Conservation (phyloP, 1,139 yeast species). For the Yamadazyma conglobata region DNA sequence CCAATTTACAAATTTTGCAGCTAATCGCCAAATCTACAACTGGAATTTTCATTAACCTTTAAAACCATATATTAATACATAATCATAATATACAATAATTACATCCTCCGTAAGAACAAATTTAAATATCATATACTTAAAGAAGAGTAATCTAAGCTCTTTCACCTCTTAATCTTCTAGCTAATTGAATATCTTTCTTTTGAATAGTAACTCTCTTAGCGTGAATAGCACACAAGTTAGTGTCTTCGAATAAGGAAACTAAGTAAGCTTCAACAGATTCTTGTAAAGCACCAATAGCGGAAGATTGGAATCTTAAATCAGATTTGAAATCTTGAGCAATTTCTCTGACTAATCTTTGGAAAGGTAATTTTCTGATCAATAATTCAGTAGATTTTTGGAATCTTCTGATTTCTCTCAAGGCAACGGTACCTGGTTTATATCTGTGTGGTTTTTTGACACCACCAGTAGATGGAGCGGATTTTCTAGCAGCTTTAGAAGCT, state of each 20-base stretch:
- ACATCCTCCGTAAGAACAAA: slow-evolving; percentile 1
- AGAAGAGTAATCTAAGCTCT: slow-evolving; percentile 50
- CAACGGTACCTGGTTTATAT: slow-evolving; percentile 99
- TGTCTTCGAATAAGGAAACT: slow-evolving; percentile 87
- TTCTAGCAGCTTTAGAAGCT: slow-evolving; percentile 99
- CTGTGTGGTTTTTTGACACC: slow-evolving; percentile 99
- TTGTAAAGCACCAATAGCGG: slow-evolving; percentile 98
- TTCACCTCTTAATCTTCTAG: slow-evolving; percentile 99
- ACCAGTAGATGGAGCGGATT: slow-evolving; percentile 96
- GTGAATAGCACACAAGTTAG: slow-evolving; percentile 98
- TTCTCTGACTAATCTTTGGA: slow-evolving; percentile 98
- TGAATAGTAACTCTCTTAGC: slow-evolving; percentile 99
- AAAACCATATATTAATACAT: slow-evolving; percentile 16
- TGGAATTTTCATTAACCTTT: slow-evolving; percentile 1
- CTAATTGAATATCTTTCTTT: slow-evolving; percentile 98
- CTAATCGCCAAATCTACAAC: too few species aligned
- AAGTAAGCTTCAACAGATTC: slow-evolving; percentile 99
- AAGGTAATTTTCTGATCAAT: slow-evolving; percentile 94
- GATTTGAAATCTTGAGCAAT: slow-evolving; percentile 98
- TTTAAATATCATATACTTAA: too few species aligned
- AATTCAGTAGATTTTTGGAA: slow-evolving; percentile 98
- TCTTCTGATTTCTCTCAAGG: slow-evolving; percentile 98
- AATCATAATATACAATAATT: slow-evolving; percentile 17
- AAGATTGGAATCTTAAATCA: slow-evolving; percentile 96
- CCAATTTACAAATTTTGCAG: too few species aligned